Evolutionary conservation across 176 grass and related monocot species (phyloP), one percentile per base, ranked within the genome.

Genomic region (Rhynchospora pubera): DNA sequence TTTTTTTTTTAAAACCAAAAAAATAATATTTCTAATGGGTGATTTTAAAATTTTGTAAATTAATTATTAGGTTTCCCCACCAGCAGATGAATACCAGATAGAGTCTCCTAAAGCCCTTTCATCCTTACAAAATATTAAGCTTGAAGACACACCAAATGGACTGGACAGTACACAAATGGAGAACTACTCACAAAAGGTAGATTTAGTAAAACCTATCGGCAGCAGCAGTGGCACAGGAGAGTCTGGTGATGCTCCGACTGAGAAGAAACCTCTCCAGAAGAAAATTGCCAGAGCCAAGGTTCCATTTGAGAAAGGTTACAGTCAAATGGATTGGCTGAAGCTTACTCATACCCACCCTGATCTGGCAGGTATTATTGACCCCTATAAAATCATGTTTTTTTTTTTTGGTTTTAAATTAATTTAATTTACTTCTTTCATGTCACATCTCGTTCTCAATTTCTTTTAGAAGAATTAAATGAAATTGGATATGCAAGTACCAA

Each of bases 261-360:
- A 88, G 50, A 77, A 87, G 76, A 98, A 90, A 76, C 82, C 87
- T 87, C 16, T 62, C 62, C 24, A 47, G 21, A 98, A 98, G 84
- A 98, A 94, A 85, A 51, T 87, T 43, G 26, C 39, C 1, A 85
- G 92, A 51, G 78, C 88, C 23, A 98, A 98, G 58, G 95, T 98
- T 93, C 92, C 92, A 78, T 93, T 93, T 43, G 90, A 98, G 81
- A 98, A 98, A 46, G 96, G 92, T 14, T 88, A 86, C 83, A 98
- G 92, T 70, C 96, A 88, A 90, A 93, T 98, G 92, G 90, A 94
- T 78, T 93, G 95, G 95, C 58, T 98, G 46, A 98, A 98, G 77
- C 84, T 93, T 69, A 98, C 90, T 79, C 87, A 56, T 60, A 93
- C 89, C 1, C 71, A 93, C 85, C 92, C 95, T 83, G 95, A 98